Evolutionary conservation across 1,284 basidiomycete species (phyloP), one percentile per base, ranked within the genome.

Genomic region (Ceratobasidium sp.): DNA sequence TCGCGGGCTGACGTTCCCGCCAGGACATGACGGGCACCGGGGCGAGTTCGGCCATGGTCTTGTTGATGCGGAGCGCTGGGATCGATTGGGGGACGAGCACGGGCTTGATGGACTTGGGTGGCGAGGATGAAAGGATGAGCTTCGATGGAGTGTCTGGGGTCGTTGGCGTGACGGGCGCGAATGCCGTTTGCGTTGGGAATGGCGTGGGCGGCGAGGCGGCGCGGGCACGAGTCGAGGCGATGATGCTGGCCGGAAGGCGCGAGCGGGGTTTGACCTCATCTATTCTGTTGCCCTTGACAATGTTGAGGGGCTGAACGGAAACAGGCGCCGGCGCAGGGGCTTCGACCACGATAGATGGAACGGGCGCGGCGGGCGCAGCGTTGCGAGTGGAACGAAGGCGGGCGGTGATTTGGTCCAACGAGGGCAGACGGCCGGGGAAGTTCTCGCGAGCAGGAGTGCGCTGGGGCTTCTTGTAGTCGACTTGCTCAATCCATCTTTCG

Each of bases 351-450:
- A 67, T 45, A 54, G 15, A 32, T 17, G 52, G 38, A 45, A 47
- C 27, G 1, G 55, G 32, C 32, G 35, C 17, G 12, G 22, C 43
- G n/a, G 38, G n/a, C 13, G 34, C 62, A 34, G 49, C 42, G 68
- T 38, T 62, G 12, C 53, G 35, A 5, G 57, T 67, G 1, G 50
- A 49, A 3, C 79, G 82, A 72, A 91, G 75, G 70, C 83, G 87
- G 55, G 88, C 86, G 42, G 86, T 85, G 73, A 92, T 91, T 76
- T 91, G 85, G 73, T 90, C 89, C 70, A 92, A 83, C 17, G 90
- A 91, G 13, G 90, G 89, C 38, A 87, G 73, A 42, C 77, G 73
- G 74, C 75, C 71, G 17, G 45, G 34, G 34, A 47, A 50, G 43
- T 22, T 64, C 74, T 60, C 56, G 55, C 27, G 71, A 70, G 32